Evolutionary conservation across 306 rosid species (phyloP).

Genomic region (Sophora flavescens): DNA sequence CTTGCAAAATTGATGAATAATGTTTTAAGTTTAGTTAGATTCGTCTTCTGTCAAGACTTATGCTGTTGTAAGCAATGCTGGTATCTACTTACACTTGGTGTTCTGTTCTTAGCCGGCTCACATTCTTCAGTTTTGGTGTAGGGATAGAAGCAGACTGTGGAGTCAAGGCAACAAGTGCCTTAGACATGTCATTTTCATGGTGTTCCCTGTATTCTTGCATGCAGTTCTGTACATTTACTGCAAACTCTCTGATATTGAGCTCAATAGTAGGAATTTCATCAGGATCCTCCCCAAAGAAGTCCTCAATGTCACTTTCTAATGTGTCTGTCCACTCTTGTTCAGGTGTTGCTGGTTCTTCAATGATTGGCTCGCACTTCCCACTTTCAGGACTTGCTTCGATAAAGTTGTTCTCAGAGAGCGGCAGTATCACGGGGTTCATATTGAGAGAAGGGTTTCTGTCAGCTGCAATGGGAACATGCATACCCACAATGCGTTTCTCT

Average conservation of each 20-base stretch:
- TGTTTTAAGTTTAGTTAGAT: slow-evolving; percentile 18
- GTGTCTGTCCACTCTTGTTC: slow-evolving; percentile 64
- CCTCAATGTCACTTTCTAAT: slow-evolving; percentile 83
- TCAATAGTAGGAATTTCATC: slow-evolving; percentile 70
- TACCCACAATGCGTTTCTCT: slow-evolving; percentile 66
- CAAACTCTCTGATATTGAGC: slow-evolving; percentile 57
- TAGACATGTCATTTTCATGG: slow-evolving; percentile 75
- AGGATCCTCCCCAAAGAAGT: slow-evolving; percentile 65
- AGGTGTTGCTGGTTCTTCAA: slow-evolving; percentile 92
- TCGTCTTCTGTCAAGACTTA: not conserved
- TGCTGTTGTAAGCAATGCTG: slow-evolving; percentile 17
- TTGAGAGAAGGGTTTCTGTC: slow-evolving; percentile 52
- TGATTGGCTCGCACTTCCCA: slow-evolving; percentile 76
- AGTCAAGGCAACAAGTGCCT: slow-evolving; percentile 81
- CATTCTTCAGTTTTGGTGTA: slow-evolving; percentile 77
- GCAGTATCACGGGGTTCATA: slow-evolving; percentile 56
- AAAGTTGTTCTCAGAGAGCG: slow-evolving; percentile 57
- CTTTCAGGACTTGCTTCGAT: slow-evolving; percentile 47
- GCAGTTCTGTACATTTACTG: slow-evolving; percentile 51
- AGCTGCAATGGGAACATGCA: slow-evolving; percentile 50
- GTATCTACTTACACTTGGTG: slow-evolving; percentile 85
- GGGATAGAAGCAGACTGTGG: slow-evolving; percentile 71
- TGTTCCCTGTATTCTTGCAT: slow-evolving; percentile 63
- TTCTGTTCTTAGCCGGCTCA: slow-evolving; percentile 90
- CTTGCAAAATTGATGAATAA: slow-evolving; percentile 1